Base-by-base conservation (phyloP, 768 basidiomycete species). In the Russula brevipes region DNA sequence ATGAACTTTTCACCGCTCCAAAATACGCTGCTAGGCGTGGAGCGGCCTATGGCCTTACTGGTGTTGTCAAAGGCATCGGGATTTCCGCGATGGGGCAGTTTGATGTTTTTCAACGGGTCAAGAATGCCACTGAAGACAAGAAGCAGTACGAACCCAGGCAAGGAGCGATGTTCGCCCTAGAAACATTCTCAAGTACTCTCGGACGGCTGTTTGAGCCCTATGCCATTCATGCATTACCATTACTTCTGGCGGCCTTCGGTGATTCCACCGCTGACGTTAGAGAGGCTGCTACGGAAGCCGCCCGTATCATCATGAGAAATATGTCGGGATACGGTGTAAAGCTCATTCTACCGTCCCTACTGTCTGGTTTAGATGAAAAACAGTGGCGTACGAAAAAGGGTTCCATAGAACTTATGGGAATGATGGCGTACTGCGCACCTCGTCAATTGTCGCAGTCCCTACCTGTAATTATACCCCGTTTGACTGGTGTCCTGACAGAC, bases 351-450 rank as follows among this genome's bases (percentile, higher is more conserved):
- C 96, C 97, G 0, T 88, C 89, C 2, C 74, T 99, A 24, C 80
- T 99, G 10, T 87, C 87, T 44, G 95, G 94, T 30, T 77, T 98
- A 56, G 95, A 98, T 68, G 97, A 98, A 73, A 98, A 96, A 72
- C 96, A 98, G 71, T 98, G 97, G 97, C 82, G 97, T 14, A 92
- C 94, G 1, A 98, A 98, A 78, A 91, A 91, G 73, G 97, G 96
- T 2, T 95, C 95, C 7, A 98, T 98, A 64, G 97, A 99, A 72
- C 76, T 98, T 6, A 77, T 99, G 63, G 97, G 97, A 30, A 91
- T 94, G 82, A 98, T 98, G 95, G 97, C 97, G 1, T 98, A 96
- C 75, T 96, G 95, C 72, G 94, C 97, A 9, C 97, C 96, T 1
- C 84, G 86, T 44, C 97, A 99, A 74, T 82, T 98, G 16, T 97